Base-by-base conservation (phyloP, 345 rosid genomes). In the Dovyalis caffra region DNA sequence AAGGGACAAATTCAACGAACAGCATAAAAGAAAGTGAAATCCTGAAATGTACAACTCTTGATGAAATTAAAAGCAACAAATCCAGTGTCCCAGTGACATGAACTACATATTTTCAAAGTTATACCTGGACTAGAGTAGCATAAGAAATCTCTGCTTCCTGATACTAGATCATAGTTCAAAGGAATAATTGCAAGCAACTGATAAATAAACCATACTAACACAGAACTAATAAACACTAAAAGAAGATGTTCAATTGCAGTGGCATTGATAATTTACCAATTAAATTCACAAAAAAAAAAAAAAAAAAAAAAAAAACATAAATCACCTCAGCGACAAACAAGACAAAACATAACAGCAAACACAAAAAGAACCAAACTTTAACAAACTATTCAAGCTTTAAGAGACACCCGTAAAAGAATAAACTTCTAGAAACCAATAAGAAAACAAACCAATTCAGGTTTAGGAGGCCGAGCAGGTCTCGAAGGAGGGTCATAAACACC, bases 401-500 rank as follows among this genome's bases (percentile, higher is more conserved):
- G 65, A 62, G 34, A 29, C 16, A 45, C 61, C 69, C 69, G 47
- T 12, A 21, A 47, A 73, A 68, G 28, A 14, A 32, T 18, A 67
- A 40, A 40, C 8, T 20, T 1, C n/a, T 8, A 28, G 15, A 34
- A 35, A 6, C 1, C 49, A 58, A 2, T 21, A 37, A n/a, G 75
- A 25, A 57, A 71, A 82, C 87, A 38, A 73, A 91, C 98, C 92
- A 92, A 76, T 64, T 69, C 73, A 43, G 97, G 99, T 47, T 79
- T 85, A 18, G 85, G 70, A 71, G 97, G 97, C 26, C 99, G 88
- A 78, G 97, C 89, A 6, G 97, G 95, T 65, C 81, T 79, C 71
- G 85, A 76, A 80, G 97, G 99, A 38, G 95, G 91, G 23, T 60
- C 73, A 72, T 56, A 85, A 49, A 79, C 40, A 26, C 93, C 97